Base-by-base conservation (phyloP, 2,329 filamentous ascomycete species). In the Myriangium duriaei region DNA sequence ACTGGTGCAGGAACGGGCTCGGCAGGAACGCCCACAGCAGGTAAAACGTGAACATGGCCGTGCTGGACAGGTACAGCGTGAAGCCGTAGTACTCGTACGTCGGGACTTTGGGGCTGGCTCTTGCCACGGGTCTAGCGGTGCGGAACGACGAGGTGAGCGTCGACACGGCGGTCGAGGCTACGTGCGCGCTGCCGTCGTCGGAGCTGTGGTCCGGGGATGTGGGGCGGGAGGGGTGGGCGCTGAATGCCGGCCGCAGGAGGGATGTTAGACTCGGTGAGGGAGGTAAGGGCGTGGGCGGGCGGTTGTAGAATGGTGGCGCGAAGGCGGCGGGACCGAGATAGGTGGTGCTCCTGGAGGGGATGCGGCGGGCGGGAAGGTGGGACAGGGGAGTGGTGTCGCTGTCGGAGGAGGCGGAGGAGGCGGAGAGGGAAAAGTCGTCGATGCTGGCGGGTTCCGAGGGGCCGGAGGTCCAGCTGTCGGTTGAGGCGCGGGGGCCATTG, bases 1-100 rank as follows among this genome's bases (percentile, higher is more conserved):
- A 72, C 42, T 84, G 84, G 57, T 94, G 86, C 30, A 98, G 71
- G 57, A 96, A 86, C 0, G 87, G 86, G 15, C 81, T 84, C 0
- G 91, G 91, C 4, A 96, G 76, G 61, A 91, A 96, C 11, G 81
- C 81, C 91, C 87, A 95, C 9, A 80, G 64, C 14, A 80, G 59
- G 55, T 80, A 81, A 44, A 79, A 70, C 10, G 76, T 66, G 56
- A 96, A 96, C 2, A 76, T 76, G 36, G 91, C 67, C 14, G 79
- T 84, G 45, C 81, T 87, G 54, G 88, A 84, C 28, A 98, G 72
- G 64, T 98, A 96, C 34, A 98, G 73, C 38, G 93, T 88, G 62
- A 98, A 98, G 56, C 91, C 91, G 58, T 96, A 96, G 72, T 96
- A 98, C 58, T 98, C 91, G 64, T 98, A 96, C 0, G 91, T 98